A percentile compares a stretch with the other conserved stretches of the same genome.
Conservation (phyloP, 2,329 filamentous ascomycete species). For the Coniochaeta hoffmannii region DNA sequence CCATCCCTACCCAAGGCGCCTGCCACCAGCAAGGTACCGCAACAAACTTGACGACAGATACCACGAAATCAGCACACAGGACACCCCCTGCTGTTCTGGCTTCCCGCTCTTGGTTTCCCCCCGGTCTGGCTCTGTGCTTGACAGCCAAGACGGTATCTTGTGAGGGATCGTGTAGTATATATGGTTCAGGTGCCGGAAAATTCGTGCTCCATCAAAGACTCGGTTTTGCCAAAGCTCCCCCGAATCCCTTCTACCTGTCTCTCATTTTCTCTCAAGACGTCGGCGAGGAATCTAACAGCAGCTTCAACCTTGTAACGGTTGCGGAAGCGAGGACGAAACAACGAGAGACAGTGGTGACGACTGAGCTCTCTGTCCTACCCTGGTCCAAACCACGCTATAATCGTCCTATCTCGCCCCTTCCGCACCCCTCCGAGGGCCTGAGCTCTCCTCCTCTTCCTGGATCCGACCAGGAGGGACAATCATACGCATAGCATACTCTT, state of each 20-base stretch:
- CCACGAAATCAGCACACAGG: not conserved
- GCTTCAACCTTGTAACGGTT: not conserved
- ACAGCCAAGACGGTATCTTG: not conserved
- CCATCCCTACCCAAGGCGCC: not conserved
- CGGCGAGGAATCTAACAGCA: not conserved
- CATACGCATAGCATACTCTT: not conserved
- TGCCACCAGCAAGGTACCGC: not conserved
- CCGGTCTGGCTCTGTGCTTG: not conserved
- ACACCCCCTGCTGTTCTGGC: not conserved
- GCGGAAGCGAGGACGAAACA: not conserved
- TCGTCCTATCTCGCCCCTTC: not conserved
- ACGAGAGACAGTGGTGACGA: not conserved
- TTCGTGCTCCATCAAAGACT: not conserved
- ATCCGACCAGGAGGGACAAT: not conserved
- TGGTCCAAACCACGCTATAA: not conserved
- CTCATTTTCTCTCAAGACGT: not conserved
- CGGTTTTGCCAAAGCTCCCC: not conserved
- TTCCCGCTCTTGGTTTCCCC: not conserved
- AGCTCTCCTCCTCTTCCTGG: not conserved
- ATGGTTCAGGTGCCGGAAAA: not conserved
- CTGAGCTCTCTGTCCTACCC: not conserved
- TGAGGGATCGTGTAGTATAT: not conserved
- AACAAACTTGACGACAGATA: not conserved
- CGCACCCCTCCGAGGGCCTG: not conserved
- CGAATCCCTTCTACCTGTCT: not conserved